Evolutionary conservation across 2,329 filamentous ascomycete species (phyloP).

Genomic region (Aspergillus awamori): DNA sequence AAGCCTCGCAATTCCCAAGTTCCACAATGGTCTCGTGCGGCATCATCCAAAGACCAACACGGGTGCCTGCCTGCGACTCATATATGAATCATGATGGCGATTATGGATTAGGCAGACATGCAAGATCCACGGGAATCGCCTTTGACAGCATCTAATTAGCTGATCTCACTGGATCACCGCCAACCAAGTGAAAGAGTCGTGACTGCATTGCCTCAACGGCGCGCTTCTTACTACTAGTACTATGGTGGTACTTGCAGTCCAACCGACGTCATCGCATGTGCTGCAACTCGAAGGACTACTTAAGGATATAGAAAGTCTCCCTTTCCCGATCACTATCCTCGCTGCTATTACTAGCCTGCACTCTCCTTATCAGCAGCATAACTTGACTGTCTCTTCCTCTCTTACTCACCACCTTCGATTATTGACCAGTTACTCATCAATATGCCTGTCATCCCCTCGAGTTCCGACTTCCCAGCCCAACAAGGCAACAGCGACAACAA

Average conservation of each 20-base stretch:
- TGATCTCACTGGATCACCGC: neutral
- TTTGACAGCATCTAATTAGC: constrained; percentile 1
- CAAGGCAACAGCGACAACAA: constrained; percentile 26
- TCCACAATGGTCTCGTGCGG: neutral
- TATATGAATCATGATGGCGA: neutral
- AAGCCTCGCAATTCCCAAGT: neutral
- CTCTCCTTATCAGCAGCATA: neutral
- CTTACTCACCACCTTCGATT: neutral
- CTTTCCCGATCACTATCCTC: neutral
- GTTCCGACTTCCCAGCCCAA: constrained; percentile 28
- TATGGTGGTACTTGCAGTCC: neutral
- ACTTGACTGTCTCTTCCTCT: neutral
- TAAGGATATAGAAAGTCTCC: constrained; percentile 1
- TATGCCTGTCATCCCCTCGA: constrained; percentile 36
- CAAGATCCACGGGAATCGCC: neutral
- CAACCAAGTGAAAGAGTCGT: neutral
- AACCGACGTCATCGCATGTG: constrained; percentile 12
- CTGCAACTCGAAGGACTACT: neutral
- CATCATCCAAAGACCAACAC: neutral
- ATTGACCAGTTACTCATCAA: constrained; percentile 4
- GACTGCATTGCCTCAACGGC: neutral
- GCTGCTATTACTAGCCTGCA: neutral
- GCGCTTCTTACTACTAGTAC: neutral
- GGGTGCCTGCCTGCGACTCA: neutral
- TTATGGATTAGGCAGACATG: neutral